These are phyloP conservation scores for Starmerella apis DNA, from an alignment of 805 yeast genomes.

Conservation along the genomic window DNA sequence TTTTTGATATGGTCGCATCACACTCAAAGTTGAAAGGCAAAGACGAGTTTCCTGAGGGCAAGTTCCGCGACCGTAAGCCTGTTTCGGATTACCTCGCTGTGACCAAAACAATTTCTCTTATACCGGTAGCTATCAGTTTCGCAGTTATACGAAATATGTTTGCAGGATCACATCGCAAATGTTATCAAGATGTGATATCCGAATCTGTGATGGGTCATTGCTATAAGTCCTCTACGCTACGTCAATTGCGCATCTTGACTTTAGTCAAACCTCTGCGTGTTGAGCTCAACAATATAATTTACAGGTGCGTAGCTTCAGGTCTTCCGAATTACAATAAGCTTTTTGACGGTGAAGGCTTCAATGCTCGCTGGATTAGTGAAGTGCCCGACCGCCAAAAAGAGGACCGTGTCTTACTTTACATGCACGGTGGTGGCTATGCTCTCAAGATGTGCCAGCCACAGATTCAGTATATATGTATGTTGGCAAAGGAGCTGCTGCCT, in stretches of 20 bases:
- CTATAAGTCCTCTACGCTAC: slow-evolving; percentile 19
- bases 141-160: slow-evolving; percentile 7
- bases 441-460: slow-evolving; percentile 23
- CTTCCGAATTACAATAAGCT: slow-evolving; percentile 16
- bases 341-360: slow-evolving; percentile 15
- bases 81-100: slow-evolving; percentile 14
- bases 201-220: slow-evolving; percentile 22
- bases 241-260: slow-evolving; percentile 23
- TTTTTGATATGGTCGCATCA: not conserved
- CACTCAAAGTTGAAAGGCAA: not conserved
- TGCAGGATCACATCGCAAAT: slow-evolving; percentile 5
- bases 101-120: not conserved
- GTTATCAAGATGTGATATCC: slow-evolving; percentile 9
- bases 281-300: slow-evolving; percentile 13
- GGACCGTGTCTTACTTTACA: slow-evolving; percentile 26
- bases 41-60: slow-evolving; percentile 10
- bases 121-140: slow-evolving; percentile 7
- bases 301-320: slow-evolving; percentile 4
- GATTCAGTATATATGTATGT: slow-evolving; percentile 15
- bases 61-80: slow-evolving; percentile 9
- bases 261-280: slow-evolving; percentile 20
- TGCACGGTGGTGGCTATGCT: slow-evolving; percentile 28
- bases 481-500: slow-evolving; percentile 11
- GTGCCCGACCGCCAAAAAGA: slow-evolving; percentile 18
- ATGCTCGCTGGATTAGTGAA: slow-evolving; percentile 27